Evolutionary conservation across 345 rosid species (phyloP), one percentile per base, ranked within the genome.

Genomic region (Populus simonii): DNA sequence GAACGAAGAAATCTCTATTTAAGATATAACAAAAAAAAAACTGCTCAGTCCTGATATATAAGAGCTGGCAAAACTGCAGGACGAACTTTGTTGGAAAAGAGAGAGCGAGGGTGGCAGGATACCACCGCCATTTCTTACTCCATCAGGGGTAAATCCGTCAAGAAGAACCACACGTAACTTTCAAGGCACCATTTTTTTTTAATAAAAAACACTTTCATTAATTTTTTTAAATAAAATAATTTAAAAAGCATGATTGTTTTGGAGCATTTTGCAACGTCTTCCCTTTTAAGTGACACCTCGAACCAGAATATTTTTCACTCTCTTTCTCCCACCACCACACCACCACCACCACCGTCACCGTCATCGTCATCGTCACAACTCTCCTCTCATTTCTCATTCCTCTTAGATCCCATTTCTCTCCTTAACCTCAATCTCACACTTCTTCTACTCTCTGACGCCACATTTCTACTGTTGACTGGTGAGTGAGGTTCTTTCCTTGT

Each of bases 391-490:
- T 41, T 29, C 66, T 65, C 29, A 43, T 47, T 27, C 7, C 27
- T 5, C 72, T 66, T 53, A 80, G 89, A 85, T 88, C 89, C 72
- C 71, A 66, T 68, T 71, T 57, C 47, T 29, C 43, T 33, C n/a
- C 13, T 20, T 8, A 1, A 8, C 10, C 5, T 18, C 23, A 31
- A 8, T 67, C 70, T 67, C 25, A 67, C 20, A 7, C 65, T 23
- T 59, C 12, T 15, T 59, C 29, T 59, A 59, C 29, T 59, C 13
- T n/a, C 51, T 41, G 68, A 70, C 80, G 75, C 84, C 79, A 79
- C 89, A 84, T 88, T 88, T 80, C 57, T 80, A 27, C 78, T 66
- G 88, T 89, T 88, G 81, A 81, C 29, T 59, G 88, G 70, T n/a
- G 68, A 61, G 76, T 77, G 35, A 6, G 36, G 13, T 33, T 17